Evolutionary conservation across 1,284 basidiomycete species (phyloP), one percentile per base, ranked within the genome.

Genomic region (Neonothopanus nambi): DNA sequence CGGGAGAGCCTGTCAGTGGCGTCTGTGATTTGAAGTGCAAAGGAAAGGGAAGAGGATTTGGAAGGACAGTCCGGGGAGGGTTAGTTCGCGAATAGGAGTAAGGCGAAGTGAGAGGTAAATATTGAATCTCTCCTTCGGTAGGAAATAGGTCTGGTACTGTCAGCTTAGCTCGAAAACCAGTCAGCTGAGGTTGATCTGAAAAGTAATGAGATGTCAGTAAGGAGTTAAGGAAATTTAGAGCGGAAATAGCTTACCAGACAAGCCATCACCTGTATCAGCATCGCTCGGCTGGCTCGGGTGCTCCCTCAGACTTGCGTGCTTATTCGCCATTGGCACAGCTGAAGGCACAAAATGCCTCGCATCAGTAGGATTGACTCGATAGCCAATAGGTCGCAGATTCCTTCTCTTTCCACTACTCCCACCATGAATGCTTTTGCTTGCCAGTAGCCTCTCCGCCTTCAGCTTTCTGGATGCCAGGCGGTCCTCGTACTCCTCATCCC

Each of bases 1-100:
- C 12, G 7, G 73, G 72, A 5, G 70, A 71, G 11, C 68, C 66
- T 21, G 65, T 61, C 13, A 69, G 63, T 26, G 65, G 55, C 2
- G 66, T 65, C 15, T 68, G 62, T 17, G 71, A 69, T 45, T 73
- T 70, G 63, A 76, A 74, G 15, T 61, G 52, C 13, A 70, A 58
- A n/a, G 59, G 47, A 59, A 70, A 73, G 12, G 72, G 72, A 4
- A 73, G 61, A 7, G 71, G 70, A 53, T 64, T 57, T 13, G 72
- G 67, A 11, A 75, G 66, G 30, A 59, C 55, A 1, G 72, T 73
- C 23, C 62, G 64, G 9, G 66, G 65, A 28, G 60, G 54, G 13
- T 49, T 38, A 13, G 43, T 23, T 2, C 17, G 36, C 15, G 43
- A 40, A 47, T 52, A 44, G 48, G 42, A 60, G 59, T 33, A 62